These are phyloP conservation scores for Diaporthe sp. DNA, from an alignment of 2,329 filamentous ascomycete species.

Conservation along the genomic window DNA sequence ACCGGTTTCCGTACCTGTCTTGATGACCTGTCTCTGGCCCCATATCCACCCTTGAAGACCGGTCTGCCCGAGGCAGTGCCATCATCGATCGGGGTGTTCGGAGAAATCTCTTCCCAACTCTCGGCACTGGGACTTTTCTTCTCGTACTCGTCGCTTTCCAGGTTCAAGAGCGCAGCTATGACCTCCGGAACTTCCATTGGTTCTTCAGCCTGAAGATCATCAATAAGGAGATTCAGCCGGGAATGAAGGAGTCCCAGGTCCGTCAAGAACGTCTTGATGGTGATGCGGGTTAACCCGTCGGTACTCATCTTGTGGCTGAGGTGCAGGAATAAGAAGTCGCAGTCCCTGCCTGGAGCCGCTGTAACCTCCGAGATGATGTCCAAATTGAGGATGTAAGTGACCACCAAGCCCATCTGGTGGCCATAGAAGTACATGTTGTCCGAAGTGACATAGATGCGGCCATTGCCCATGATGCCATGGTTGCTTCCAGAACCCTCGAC, in stretches of 20 bases:
- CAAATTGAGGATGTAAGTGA: constrained; percentile 84
- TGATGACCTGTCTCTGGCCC: constrained; percentile 53
- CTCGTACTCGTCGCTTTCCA: constrained; percentile 76
- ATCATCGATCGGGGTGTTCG: constrained; percentile 71
- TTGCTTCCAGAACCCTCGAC: constrained; percentile 58
- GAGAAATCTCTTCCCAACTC: constrained; percentile 89
- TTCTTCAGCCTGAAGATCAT: constrained; percentile 81
- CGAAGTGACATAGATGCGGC: constrained; percentile 89
- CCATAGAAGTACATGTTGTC: constrained; percentile 97
- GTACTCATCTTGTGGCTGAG: constrained; percentile 73
- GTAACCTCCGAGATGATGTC: constrained; percentile 89
- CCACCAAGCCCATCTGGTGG: constrained; percentile 90
- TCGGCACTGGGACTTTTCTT: constrained; percentile 81
- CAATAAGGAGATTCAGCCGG: constrained; percentile 87
- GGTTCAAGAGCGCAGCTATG: constrained; percentile 79
- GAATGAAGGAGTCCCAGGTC: constrained; percentile 85
- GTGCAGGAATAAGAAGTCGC: constrained; percentile 93
- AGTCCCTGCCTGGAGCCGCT: constrained; percentile 88
- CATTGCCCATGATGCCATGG: constrained; percentile 71
- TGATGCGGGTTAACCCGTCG: constrained; percentile 79
- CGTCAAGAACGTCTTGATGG: constrained; percentile 93
- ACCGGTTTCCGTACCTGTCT: constrained; percentile 56
- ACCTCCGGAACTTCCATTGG: constrained; percentile 78
- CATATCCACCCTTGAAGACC: constrained; percentile 53
- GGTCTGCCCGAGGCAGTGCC: constrained; percentile 61